phyloP scores from a whole-genome alignment of 2,329 filamentous ascomycete species.

The Lachnellula arida region DNA sequence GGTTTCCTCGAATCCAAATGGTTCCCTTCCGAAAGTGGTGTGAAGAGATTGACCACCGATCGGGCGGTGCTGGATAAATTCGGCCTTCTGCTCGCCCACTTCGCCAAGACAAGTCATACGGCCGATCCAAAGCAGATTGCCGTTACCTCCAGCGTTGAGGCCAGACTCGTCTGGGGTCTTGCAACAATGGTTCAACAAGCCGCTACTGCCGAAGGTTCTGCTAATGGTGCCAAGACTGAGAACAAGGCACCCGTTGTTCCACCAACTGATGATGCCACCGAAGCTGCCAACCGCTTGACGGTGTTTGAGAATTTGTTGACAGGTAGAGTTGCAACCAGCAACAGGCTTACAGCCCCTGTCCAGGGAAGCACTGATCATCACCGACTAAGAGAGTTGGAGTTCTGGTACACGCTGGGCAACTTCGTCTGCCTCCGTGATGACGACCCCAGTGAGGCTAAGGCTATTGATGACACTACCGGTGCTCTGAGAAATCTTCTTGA shows the following conservation, averaged over 20 bases:
- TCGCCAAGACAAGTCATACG: constrained; percentile 45
- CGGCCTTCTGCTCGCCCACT: constrained; percentile 56
- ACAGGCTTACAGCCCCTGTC: constrained; percentile 50
- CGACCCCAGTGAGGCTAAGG: constrained; percentile 48
- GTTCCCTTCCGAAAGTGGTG: constrained; percentile 54
- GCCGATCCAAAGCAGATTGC: constrained; percentile 47
- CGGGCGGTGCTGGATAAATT: constrained; percentile 61
- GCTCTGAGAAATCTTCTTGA: constrained; percentile 68
- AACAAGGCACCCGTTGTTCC: constrained; percentile 36
- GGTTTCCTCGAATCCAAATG: constrained; percentile 77
- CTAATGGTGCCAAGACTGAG: constrained; percentile 27
- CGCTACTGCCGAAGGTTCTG: constrained; percentile 25
- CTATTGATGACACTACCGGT: constrained; percentile 61
- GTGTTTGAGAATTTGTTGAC: constrained; percentile 74
- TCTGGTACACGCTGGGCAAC: constrained; percentile 76
- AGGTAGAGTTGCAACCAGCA: constrained; percentile 59
- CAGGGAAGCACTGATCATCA: constrained; percentile 48
- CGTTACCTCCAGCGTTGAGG: constrained; percentile 51
- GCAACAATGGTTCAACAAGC: constrained; percentile 38
- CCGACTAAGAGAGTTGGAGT: constrained; percentile 62
- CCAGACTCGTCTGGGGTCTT: constrained; percentile 56
- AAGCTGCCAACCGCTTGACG: constrained; percentile 65
- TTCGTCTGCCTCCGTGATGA: constrained; percentile 64
- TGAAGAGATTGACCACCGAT: constrained; percentile 44
- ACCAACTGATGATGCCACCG: constrained; percentile 53